These are phyloP conservation scores for Colletotrichum scovillei DNA, from an alignment of 2,329 filamentous ascomycete species.

Conservation along the genomic window DNA sequence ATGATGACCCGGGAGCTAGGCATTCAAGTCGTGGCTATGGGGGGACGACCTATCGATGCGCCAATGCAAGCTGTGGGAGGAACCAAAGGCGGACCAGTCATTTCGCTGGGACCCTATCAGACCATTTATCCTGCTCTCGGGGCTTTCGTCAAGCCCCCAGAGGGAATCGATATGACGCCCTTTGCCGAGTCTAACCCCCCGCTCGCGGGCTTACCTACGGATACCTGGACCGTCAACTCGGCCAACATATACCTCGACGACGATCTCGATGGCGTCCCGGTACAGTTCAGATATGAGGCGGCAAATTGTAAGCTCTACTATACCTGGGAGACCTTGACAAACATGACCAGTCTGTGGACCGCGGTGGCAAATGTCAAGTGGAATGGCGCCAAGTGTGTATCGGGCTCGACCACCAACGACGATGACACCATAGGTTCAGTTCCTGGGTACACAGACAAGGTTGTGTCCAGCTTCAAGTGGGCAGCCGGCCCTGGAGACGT, in stretches of 20 bases:
- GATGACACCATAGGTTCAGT: slow-evolving; percentile 22
- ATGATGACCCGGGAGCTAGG: slow-evolving; percentile 63
- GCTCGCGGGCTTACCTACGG: slow-evolving; percentile 9
- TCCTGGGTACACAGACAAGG: slow-evolving; percentile 15
- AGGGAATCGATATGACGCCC: slow-evolving; percentile 20
- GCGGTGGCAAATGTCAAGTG: slow-evolving; percentile 48
- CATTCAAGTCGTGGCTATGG: slow-evolving; percentile 67
- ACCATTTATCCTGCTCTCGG: background rate
- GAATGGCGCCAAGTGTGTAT: slow-evolving; percentile 30
- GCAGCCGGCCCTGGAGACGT: slow-evolving; percentile 29
- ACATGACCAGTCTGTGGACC: slow-evolving; percentile 65
- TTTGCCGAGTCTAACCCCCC: slow-evolving; percentile 15
- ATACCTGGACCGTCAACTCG: slow-evolving; percentile 32
- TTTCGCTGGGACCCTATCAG: slow-evolving; percentile 17
- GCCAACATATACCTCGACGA: slow-evolving; percentile 39
- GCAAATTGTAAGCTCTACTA: slow-evolving; percentile 72
- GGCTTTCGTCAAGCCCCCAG: background rate
- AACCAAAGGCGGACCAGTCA: slow-evolving; percentile 66
- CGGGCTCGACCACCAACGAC: slow-evolving; percentile 32
- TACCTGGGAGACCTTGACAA: slow-evolving; percentile 62
- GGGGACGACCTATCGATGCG: slow-evolving; percentile 65
- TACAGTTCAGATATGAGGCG: slow-evolving; percentile 71
- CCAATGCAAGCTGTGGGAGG: slow-evolving; percentile 75
- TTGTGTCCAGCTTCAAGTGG: slow-evolving; percentile 30
- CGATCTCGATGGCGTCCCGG: slow-evolving; percentile 47